Conservation (phyloP, 352 stramenopile genomes). For the Pythium utonaiense region DNA sequence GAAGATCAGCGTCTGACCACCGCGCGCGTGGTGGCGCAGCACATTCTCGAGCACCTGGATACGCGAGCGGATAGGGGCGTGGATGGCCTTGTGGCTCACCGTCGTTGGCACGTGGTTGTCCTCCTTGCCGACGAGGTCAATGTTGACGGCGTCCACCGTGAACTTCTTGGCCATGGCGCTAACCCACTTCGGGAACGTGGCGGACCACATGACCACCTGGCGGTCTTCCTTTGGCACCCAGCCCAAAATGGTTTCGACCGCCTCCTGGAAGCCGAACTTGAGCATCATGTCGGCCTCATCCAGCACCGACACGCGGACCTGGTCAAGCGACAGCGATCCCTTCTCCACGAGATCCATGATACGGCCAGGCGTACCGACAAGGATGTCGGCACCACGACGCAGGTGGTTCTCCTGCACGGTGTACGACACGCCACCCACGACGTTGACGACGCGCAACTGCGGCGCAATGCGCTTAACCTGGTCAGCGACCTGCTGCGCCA, state of each 20-base stretch:
- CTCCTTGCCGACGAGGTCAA: slow-evolving; percentile 92
- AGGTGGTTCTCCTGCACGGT: slow-evolving; percentile 90
- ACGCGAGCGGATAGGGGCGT: slow-evolving; percentile 75
- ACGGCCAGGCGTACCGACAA: slow-evolving; percentile 96
- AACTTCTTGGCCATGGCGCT: slow-evolving; percentile 92
- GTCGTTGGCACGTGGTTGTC: slow-evolving; percentile 82
- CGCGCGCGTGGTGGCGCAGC: slow-evolving; percentile 57
- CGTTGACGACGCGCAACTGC: slow-evolving; percentile 88
- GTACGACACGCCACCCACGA: slow-evolving; percentile 94
- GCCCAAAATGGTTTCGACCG: slow-evolving; percentile 94
- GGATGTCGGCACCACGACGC: slow-evolving; percentile 88
- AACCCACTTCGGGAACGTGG: slow-evolving; percentile 96
- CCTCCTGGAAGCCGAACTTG: slow-evolving; percentile 98
- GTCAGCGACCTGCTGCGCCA: slow-evolving; percentile 95
- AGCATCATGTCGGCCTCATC: slow-evolving; percentile 99
- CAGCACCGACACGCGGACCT: slow-evolving; percentile 89
- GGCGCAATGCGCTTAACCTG: slow-evolving; percentile 84
- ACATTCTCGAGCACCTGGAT: slow-evolving; percentile 68
- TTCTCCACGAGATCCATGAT: slow-evolving; percentile 96
- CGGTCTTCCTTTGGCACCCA: slow-evolving; percentile 57
- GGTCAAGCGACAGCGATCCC: slow-evolving; percentile 88
- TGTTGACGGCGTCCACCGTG: slow-evolving; percentile 89
- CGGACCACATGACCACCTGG: slow-evolving; percentile 96
- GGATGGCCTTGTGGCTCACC: slow-evolving; percentile 91
- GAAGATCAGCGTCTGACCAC: slow-evolving; percentile 93